Evolutionary conservation across 2,329 filamentous ascomycete genomes (phyloP), one percentile per base, ranked within the genome.

Genomic region (Fusarium tuaranense): DNA sequence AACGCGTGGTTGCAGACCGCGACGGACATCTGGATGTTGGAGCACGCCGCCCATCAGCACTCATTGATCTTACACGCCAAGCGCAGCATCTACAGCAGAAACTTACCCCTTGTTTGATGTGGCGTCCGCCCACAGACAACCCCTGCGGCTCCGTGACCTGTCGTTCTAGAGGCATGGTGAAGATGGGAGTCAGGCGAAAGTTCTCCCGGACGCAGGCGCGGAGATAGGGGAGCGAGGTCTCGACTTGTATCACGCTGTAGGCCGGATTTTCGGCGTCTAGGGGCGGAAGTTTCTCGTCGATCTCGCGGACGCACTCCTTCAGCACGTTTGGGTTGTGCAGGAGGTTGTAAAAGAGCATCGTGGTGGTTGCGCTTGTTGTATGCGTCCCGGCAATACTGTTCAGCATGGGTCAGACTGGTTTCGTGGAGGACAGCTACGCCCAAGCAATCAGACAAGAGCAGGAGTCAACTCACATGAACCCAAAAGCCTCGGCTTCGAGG

Each of bases 1-100:
- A 69, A 72, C 2, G 70, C 67, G 34, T 72, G 67, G 32, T 72
- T 72, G 55, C 70, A 70, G 34, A 72, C 59, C 4, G 70, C 70
- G 7, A 72, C 67, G 2, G 69, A 71, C 14, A 60, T 69, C 69
- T 71, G 30, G 34, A 6, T 9, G 22, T 60, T 20, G 9, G 38
- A 18, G 38, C 18, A 41, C 18, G 5, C 18, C 9, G 9, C 18
- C 9, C 8, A 12, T 41, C 9, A 41, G 38, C 38, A 41, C 9
- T 41, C 18, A 18, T 41, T 41, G 18, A 41, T 1, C 18, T 41
- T 20, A 5, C 5, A 20, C 9, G 38, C 18, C 18, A 41, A 41
- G 18, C 38, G 18, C 2, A 41, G 38, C 18, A 41, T 41, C 18
- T 41, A 41, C 9, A n/a, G 38, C 5, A 41, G 18, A 41, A 14